Evolutionary conservation across 352 stramenopile species (phyloP).

Genomic region (Phytophthora pini): DNA sequence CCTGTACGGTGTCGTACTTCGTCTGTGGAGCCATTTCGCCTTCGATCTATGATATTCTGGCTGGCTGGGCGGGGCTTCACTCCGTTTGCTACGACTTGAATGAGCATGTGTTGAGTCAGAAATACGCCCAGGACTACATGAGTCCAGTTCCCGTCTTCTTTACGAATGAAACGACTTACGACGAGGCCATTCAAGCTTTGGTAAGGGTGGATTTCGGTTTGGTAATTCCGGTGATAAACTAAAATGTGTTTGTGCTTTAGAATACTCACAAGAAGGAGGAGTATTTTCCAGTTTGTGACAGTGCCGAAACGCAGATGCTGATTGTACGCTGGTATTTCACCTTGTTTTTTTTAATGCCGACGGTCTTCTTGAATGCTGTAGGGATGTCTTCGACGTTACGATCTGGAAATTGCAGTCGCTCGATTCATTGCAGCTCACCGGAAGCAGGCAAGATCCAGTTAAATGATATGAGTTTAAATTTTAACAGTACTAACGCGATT

Average conservation of each 20-base stretch:
- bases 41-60: slow-evolving; percentile 89
- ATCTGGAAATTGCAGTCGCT: slow-evolving; percentile 79
- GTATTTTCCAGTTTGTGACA: slow-evolving; percentile 82
- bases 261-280: slow-evolving; percentile 79
- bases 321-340: slow-evolving; percentile 40
- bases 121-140: slow-evolving; percentile 77
- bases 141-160: slow-evolving; percentile 61
- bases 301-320: slow-evolving; percentile 52
- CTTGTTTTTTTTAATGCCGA: background rate
- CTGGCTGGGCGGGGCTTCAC: slow-evolving; percentile 78
- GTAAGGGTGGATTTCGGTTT: slow-evolving; percentile 30
- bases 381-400: slow-evolving; percentile 75
- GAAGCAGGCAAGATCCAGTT: slow-evolving; percentile 43
- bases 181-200: slow-evolving; percentile 70
- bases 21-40: slow-evolving; percentile 77
- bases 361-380: slow-evolving; percentile 15
- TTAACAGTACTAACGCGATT: background rate
- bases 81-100: slow-evolving; percentile 88
- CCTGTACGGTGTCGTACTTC: slow-evolving; percentile 86
- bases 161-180: slow-evolving; percentile 79
- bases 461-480: background rate
- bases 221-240: background rate
- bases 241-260: slow-evolving; percentile 27
- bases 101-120: slow-evolving; percentile 79
- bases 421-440: slow-evolving; percentile 76